A percentile compares a stretch with the other conserved stretches of the same genome.
phyloP scores from a whole-genome alignment of 345 rosid species.

The Hirschfeldia incana region DNA sequence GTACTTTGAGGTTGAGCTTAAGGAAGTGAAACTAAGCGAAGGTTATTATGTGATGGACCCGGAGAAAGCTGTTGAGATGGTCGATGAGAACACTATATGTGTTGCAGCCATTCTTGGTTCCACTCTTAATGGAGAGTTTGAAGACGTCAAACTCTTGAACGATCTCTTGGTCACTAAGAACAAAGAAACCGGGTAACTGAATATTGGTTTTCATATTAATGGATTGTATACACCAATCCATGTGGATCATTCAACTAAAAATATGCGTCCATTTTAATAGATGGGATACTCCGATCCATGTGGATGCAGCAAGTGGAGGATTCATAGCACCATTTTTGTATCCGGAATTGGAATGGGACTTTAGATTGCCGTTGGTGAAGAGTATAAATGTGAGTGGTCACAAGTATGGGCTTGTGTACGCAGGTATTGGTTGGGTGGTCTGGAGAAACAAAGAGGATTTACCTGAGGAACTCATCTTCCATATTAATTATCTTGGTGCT shows the following conservation, averaged over 20 bases:
- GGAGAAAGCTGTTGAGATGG: conserved; percentile 56
- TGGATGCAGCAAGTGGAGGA: conserved; percentile 70
- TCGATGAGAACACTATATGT: conserved; percentile 67
- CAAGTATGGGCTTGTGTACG: conserved; percentile 62
- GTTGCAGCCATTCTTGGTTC: conserved; percentile 70
- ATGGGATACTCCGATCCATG: conserved; percentile 68
- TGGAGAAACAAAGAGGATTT: conserved; percentile 67
- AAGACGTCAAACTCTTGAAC: conserved; percentile 61
- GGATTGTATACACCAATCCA: not conserved
- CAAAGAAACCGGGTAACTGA: conserved; percentile 42
- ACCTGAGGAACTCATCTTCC: conserved; percentile 68
- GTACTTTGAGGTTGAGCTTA: conserved; percentile 66
- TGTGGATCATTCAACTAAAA: not conserved
- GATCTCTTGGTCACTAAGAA: conserved; percentile 52
- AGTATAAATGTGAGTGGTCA: conserved; percentile 66
- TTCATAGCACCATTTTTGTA: conserved; percentile 61
- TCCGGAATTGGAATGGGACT: conserved; percentile 71
- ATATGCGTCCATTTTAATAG: conserved; percentile 21
- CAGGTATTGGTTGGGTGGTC: conserved; percentile 65
- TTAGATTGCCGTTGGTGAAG: conserved; percentile 58
- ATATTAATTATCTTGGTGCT: conserved; percentile 62
- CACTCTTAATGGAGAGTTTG: conserved; percentile 64
- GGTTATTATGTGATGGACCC: conserved; percentile 70
- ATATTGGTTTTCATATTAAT: not conserved
- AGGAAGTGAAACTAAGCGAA: conserved; percentile 61